These are phyloP conservation scores for Aspergillus eucalypticola DNA, from an alignment of 2,329 filamentous ascomycete species.

Conservation along the genomic window DNA sequence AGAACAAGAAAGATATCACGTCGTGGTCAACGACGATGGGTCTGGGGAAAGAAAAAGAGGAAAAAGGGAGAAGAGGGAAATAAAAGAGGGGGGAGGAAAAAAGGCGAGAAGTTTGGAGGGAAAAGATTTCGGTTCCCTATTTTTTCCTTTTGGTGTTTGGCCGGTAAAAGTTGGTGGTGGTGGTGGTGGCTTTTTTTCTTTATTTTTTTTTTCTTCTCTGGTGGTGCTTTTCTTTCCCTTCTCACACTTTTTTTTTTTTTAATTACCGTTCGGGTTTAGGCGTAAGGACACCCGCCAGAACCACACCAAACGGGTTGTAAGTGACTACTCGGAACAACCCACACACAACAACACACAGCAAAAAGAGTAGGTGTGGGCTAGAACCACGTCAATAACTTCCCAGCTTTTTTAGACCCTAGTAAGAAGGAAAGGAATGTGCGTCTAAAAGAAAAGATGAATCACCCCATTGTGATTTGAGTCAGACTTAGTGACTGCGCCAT, in stretches of 20 bases:
- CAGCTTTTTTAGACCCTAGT: neutral
- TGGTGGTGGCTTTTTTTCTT: neutral
- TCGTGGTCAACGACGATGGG: slow-evolving; percentile 26
- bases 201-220: slow-evolving; percentile 8
- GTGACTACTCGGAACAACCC: neutral
- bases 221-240: neutral
- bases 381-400: neutral
- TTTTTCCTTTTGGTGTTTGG: slow-evolving; percentile 20
- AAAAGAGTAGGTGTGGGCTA: neutral
- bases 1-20: slow-evolving; percentile 15
- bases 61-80: slow-evolving; percentile 15
- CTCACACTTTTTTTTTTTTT: slow-evolving; percentile 2
- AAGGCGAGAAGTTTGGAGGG: slow-evolving; percentile 11
- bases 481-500: neutral
- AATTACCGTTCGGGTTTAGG: slow-evolving; percentile 5
- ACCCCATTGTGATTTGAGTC: neutral
- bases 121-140: slow-evolving; percentile 15
- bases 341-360: neutral
- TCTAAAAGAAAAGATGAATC: neutral
- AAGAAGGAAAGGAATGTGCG: neutral
- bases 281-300: neutral
- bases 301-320: slow-evolving; percentile 9
- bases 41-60: slow-evolving; percentile 18
- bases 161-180: slow-evolving; percentile 5
- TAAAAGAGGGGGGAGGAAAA: slow-evolving; percentile 19